These are phyloP conservation scores for Saccharata proteae DNA, from an alignment of 2,329 filamentous ascomycete species.

Conservation along the genomic window DNA sequence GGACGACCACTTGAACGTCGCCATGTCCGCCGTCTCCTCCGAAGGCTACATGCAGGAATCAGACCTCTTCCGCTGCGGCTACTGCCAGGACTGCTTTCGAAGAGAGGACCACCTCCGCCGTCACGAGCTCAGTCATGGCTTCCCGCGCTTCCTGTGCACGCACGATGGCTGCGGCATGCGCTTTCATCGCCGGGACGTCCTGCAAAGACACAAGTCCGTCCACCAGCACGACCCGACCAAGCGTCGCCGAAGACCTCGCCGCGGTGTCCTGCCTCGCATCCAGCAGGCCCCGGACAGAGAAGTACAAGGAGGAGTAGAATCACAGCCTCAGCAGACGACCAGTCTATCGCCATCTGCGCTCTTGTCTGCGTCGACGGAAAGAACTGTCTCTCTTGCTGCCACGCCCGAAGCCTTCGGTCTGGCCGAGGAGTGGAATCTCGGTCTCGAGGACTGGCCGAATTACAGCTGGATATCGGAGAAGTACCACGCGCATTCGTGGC, in stretches of 20 bases:
- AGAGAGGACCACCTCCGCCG: conserved; percentile 10
- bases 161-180: conserved; percentile 10
- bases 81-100: conserved; percentile 9
- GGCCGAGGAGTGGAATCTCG: conserved; percentile 4
- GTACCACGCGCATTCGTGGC: conserved; percentile 4
- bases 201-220: conserved; percentile 10
- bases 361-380: too few species aligned
- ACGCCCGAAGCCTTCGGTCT: conserved; percentile 5
- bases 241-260: conserved; percentile 6
- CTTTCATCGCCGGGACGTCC: conserved; percentile 10
- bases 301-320: not conserved
- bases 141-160: conserved; percentile 9
- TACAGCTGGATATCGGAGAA: not conserved
- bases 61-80: too few species aligned
- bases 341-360: too few species aligned
- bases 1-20: too few species aligned
- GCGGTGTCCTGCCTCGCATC: conserved; percentile 7
- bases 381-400: not conserved
- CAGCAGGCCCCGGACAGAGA: conserved; percentile 5
- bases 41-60: too few species aligned
- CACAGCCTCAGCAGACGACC: not conserved
- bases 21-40: too few species aligned
- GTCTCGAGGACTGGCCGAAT: conserved; percentile 7
- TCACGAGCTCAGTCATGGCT: conserved; percentile 10
- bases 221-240: conserved; percentile 9